A percentile compares a stretch with the other conserved stretches of the same genome.
These are phyloP conservation scores for Elaeagnus macrophylla DNA, from an alignment of 306 rosid genomes.

Conservation along the genomic window DNA sequence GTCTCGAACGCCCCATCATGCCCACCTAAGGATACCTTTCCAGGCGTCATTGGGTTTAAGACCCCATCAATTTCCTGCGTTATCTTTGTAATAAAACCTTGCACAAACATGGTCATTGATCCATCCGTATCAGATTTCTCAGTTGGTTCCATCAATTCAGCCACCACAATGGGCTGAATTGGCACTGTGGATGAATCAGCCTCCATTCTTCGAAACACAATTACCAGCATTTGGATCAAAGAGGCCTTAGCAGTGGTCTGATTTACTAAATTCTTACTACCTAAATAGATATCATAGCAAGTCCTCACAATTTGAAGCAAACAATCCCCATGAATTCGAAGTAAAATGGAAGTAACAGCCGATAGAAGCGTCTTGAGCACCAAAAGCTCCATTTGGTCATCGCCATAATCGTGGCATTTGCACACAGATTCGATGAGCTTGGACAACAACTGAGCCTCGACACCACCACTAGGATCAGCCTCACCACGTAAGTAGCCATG, in stretches of 20 bases:
- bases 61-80: conserved; percentile 98
- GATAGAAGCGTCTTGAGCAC: conserved; percentile 78
- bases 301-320: conserved; percentile 83
- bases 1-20: conserved; percentile 98
- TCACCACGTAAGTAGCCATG: conserved; percentile 88
- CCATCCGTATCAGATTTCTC: conserved; percentile 70
- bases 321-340: conserved; percentile 91
- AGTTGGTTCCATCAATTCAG: conserved; percentile 77
- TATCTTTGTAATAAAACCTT: conserved; percentile 89
- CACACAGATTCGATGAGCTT: conserved; percentile 81
- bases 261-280: conserved; percentile 79
- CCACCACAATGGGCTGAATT: conserved; percentile 91
- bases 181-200: conserved; percentile 97
- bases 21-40: conserved; percentile 50
- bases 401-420: conserved; percentile 81
- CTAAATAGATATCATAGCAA: conserved; percentile 82
- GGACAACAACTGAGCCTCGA: conserved; percentile 65
- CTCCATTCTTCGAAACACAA: conserved; percentile 97
- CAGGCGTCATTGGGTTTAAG: conserved; percentile 59
- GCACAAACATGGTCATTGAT: conserved; percentile 79
- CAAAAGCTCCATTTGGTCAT: conserved; percentile 72
- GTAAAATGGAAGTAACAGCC: conserved; percentile 84
- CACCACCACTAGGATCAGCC: conserved; percentile 55
- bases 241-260: conserved; percentile 98
- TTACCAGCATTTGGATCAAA: conserved; percentile 89